Conservation (phyloP, 306 rosid species). For the Quercus glauca region DNA sequence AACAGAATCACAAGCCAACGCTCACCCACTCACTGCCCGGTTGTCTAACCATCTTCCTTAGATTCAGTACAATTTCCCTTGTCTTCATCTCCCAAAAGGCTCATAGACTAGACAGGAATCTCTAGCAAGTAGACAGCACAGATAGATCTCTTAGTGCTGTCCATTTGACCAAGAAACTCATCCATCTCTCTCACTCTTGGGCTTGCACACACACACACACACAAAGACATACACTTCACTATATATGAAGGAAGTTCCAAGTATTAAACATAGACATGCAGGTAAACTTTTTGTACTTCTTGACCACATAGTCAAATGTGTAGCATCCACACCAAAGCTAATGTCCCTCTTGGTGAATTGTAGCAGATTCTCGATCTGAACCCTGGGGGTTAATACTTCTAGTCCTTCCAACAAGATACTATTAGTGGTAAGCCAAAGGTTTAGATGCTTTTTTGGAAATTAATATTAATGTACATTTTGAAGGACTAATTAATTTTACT, state of each 20-base stretch:
- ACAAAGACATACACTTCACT: background rate
- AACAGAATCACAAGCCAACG: constrained; percentile 60
- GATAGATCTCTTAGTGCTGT: constrained; percentile 58
- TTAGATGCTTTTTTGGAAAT: background rate
- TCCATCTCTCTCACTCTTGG: constrained; percentile 9
- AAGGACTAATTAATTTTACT: background rate
- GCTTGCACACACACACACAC: background rate
- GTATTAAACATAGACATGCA: constrained; percentile 35
- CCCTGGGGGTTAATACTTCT: constrained; percentile 23
- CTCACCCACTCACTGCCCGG: constrained; percentile 62
- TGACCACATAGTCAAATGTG: constrained; percentile 21
- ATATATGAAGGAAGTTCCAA: constrained; percentile 24
- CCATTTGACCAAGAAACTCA: constrained; percentile 50
- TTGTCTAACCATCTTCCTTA: constrained; percentile 72
- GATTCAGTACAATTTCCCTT: constrained; percentile 55
- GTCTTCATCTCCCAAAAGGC: constrained; percentile 58
- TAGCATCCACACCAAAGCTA: constrained; percentile 32
- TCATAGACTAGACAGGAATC: constrained; percentile 67
- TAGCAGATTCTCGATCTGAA: constrained; percentile 47
- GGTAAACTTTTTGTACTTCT: constrained; percentile 29
- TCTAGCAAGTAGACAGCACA: constrained; percentile 54
- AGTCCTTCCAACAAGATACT: constrained; percentile 30
- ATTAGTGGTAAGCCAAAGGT: constrained; percentile 39
- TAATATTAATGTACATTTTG: background rate
- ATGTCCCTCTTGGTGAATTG: constrained; percentile 21